phyloP scores from a whole-genome alignment of 371 early-diverging fungal genomes.

The Mycotypha africana region DNA sequence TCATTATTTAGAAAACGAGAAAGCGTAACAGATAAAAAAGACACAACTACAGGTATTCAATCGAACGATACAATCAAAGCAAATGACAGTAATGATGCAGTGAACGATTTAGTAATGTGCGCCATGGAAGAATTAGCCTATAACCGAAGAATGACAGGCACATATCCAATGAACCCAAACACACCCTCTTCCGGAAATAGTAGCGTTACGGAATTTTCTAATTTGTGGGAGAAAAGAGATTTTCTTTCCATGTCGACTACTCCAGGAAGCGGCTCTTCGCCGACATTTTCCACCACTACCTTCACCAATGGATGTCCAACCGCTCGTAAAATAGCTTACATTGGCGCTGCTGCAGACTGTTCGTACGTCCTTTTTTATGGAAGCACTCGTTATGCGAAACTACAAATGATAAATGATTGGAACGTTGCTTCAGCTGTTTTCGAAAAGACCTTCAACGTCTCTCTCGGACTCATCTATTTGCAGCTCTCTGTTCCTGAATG shows the following conservation, averaged over 20 bases:
- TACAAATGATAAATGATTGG: constrained; percentile 72
- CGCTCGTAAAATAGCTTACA: constrained; percentile 24
- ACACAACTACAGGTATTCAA: too few species aligned
- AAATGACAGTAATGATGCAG: background rate
- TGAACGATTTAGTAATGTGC: too few species aligned
- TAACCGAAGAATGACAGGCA: constrained; percentile 16
- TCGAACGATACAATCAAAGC: too few species aligned
- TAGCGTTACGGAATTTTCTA: constrained; percentile 1
- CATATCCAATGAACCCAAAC: constrained; percentile 7
- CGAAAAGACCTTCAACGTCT: constrained; percentile 85
- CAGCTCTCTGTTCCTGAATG: constrained; percentile 64
- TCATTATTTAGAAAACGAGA: background rate
- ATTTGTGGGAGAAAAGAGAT: constrained; percentile 15
- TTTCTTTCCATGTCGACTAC: background rate
- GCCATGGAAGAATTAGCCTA: constrained; percentile 20
- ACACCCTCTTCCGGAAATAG: background rate
- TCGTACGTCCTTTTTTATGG: constrained; percentile 59
- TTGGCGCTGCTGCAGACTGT: constrained; percentile 72
- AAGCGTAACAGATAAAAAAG: background rate
- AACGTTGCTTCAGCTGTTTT: constrained; percentile 81
- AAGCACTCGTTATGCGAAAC: constrained; percentile 54
- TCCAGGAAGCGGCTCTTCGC: background rate
- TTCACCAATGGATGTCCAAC: constrained; percentile 16
- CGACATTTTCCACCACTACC: background rate
- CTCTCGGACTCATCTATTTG: constrained; percentile 79